Evolutionary conservation across 2,329 filamentous ascomycete genomes (phyloP), one percentile per base, ranked within the genome.

Genomic region (Cytospora piceae): DNA sequence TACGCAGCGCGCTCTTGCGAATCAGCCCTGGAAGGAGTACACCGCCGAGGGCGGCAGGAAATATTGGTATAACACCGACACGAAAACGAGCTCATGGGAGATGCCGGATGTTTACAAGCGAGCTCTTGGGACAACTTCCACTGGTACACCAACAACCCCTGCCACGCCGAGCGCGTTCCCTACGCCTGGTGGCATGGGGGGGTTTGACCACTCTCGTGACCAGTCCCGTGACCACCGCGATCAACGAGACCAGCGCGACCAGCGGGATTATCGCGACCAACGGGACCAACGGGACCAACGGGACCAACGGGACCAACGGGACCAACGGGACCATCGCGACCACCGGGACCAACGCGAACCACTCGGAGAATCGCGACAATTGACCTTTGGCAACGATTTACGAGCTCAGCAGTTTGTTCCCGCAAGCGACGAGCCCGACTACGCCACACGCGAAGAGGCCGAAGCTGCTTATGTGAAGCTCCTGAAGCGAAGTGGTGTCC

Each of bases 51-150:
- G 92, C 69, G 95, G 94, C 56, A 88, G 90, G 72, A 92, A 94
- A 75, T 99, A 99, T 79, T 99, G 93, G 91, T 94, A 94, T 77
- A 95, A 99, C 77, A 91, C 89, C 39, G 90, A 96, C 77, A 94
- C 92, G 54, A 94, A 94, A 78, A 86, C 93, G 80, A 98, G 93
- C 76, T 93, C 91, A 37, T 99, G 95, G 95, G 90, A 94, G 73
- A 94, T 97, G 85, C 95, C 95, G 64, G 91, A 93, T 63, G 87
- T 81, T 69, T 94, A 94, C 79, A 93, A 91, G 74, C 84, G 85
- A 71, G 91, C 92, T 67, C 81, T 94, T 65, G 89, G 89, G 60
- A 20, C 63, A 17, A 52, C 58, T 8, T 85, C 87, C 69, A 82
- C 82, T 51, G 76, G 74, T 55, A 77, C 80, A 17, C 77, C 82